Base-by-base conservation (phyloP, 2,329 filamentous ascomycete genomes). In the Thermomyces lanuginosus region DNA sequence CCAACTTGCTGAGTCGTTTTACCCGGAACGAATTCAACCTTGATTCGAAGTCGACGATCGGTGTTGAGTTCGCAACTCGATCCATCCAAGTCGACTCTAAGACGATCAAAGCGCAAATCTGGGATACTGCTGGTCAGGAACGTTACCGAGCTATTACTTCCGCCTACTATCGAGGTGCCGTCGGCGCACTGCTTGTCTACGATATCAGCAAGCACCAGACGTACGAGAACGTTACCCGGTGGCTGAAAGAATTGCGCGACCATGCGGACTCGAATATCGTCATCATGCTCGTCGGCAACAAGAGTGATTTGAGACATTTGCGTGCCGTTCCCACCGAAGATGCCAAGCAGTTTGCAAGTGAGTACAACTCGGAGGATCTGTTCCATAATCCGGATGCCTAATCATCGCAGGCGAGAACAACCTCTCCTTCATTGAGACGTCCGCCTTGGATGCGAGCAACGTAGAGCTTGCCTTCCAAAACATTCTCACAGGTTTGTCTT, bases 31-130 rank as follows among this genome's bases (percentile, higher is more conserved):
- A 98, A 64, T 98, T 98, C 77, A 95, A 95, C 64, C 72, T 95
- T 42, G 89, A 98, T 63, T 92, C 86, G 58, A 95, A 98, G 73
- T 95, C 89, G 38, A 98, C 89, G 45, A 98, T 98, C 20, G 89
- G 89, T 48, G 89, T 98, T 58, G 89, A 98, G 63, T 98, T 98
- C 56, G 89, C 91, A 46, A 98, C 89, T 44, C 76, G 89, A 39
- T 93, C 83, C 43, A 98, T 98, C 55, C 86, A 95, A 62, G 89
- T 98, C 49, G 89, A 98, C 61, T 79, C 80, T 52, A 98, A 98
- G 72, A 98, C 89, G 39, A 98, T 98, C 74, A 98, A 98, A 70
- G 89, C 89, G 45, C 89, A 98, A 66, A 98, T 98, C 50, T 98
- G 91, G 89, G 89, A 98, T 66, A 98, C 89, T 33, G 89, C 89